These are phyloP conservation scores for Ophiostoma quercus DNA, from an alignment of 2,329 filamentous ascomycete genomes.

Conservation along the genomic window DNA sequence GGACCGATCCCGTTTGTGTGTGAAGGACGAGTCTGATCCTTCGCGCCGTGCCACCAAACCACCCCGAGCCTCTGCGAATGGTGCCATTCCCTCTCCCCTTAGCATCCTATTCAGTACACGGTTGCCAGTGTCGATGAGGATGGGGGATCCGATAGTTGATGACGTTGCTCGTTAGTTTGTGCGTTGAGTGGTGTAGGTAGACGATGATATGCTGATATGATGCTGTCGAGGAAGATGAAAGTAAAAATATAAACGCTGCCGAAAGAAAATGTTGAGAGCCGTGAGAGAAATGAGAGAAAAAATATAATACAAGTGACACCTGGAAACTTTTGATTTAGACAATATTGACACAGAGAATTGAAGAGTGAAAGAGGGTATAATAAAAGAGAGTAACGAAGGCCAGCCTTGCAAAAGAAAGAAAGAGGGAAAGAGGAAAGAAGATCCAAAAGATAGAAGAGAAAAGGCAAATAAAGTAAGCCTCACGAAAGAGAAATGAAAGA, in stretches of 20 bases:
- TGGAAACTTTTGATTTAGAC: conserved; percentile 1
- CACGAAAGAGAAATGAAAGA: conserved; percentile 16
- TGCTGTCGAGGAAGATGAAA: neutral
- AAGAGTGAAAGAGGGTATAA: conserved; percentile 17
- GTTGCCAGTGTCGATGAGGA: conserved; percentile 25
- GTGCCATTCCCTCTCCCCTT: conserved; percentile 33
- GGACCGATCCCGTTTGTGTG: neutral
- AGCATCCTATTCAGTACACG: conserved; percentile 27
- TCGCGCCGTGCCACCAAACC: conserved; percentile 24
- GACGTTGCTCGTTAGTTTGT: neutral
- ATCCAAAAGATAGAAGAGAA: neutral
- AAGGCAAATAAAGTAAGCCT: conserved; percentile 16
- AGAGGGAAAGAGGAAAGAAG: conserved; percentile 17
- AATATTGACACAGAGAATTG: conserved; percentile 8
- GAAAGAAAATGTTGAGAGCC: conserved; percentile 19
- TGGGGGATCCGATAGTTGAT: conserved; percentile 23
- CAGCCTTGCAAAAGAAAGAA: conserved; percentile 27
- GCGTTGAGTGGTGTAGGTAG: neutral
- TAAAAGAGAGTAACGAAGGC: conserved; percentile 28
- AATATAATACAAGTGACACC: conserved; percentile 1
- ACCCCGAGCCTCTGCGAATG: conserved; percentile 26
- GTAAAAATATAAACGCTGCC: neutral
- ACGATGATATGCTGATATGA: neutral
- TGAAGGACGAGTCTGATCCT: neutral
- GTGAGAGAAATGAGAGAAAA: conserved; percentile 1